phyloP scores from a whole-genome alignment of 1,139 yeast species.

The Protomyces lactucae-debilis region DNA sequence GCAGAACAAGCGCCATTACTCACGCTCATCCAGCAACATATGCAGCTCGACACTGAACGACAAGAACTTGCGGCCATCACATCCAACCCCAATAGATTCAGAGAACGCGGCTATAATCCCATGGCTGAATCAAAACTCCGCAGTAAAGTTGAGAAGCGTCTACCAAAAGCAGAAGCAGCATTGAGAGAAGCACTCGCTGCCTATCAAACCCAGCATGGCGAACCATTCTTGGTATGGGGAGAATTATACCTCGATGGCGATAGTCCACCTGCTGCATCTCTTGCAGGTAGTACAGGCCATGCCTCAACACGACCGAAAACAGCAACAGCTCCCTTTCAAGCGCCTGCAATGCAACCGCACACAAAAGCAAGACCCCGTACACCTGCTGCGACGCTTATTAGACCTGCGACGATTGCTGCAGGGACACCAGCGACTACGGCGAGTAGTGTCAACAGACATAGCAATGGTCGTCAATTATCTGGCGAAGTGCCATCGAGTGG shows the following conservation, averaged over 20 bases:
- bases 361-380: conserved; percentile 3
- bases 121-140: conserved; percentile 75
- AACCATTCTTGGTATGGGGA: conserved; percentile 18
- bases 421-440: neutral
- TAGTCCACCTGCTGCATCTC: neutral
- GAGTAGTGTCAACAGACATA: neutral
- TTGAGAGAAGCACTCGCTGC: conserved; percentile 48
- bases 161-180: conserved; percentile 59
- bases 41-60: conserved; percentile 57
- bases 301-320: neutral
- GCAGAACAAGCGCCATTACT: conserved; percentile 55
- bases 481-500: neutral
- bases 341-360: neutral
- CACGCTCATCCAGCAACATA: conserved; percentile 51
- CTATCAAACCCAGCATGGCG: conserved; percentile 46
- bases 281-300: neutral
- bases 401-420: neutral
- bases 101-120: conserved; percentile 56
- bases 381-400: neutral
- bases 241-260: neutral
- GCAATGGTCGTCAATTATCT: neutral
- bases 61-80: conserved; percentile 60
- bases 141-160: conserved; percentile 56
- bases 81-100: conserved; percentile 73
- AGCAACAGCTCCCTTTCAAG: neutral